Base-by-base conservation (phyloP, 2,329 filamentous ascomycete genomes). In the Hypoxylon sp. region DNA sequence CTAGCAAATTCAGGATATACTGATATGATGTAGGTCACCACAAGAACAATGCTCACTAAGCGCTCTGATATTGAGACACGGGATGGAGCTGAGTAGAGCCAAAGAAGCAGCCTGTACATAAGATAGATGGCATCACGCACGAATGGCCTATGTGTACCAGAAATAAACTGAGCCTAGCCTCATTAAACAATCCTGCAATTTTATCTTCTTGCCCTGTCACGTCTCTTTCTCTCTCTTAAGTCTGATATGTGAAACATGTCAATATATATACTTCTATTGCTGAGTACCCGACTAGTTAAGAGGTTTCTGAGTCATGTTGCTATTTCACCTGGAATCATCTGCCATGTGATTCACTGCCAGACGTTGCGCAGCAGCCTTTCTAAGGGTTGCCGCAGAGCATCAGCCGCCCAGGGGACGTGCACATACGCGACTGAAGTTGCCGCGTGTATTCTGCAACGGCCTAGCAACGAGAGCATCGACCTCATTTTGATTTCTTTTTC, bases 41-140 rank as follows among this genome's bases (percentile, higher is more conserved):
- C 92, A 99, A 99, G 92, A 98, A 99, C 91, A 96, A 99, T 83
- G 92, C 93, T 76, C 96, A 99, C 87, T 99, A 96, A 85, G 65
- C 54, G 26, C 52, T 48, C 57, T 18, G 32, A 24, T 36, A 59
- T 36, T 24, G 36, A 45, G 64, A 46, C 50, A 72, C 26, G 60
- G 20, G 59, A 58, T 49, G 64, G 62, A 57, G 61, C 60, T 59
- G 59, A 53, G 32, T 57, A 40, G 42, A 49, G 33, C 50, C 45
- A 57, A 64, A 44, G 46, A 61, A 64, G 64, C 40, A 32, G n/a
- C 26, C 58, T 76, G 74, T 76, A 76, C 68, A 73, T 75, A 75
- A 69, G 57, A 70, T 71, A 68, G 65, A 68, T 67, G 65, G 69
- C 58, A 26, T 63, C 54, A 28, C 61, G 65, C 50, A 69, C 65